phyloP scores from a whole-genome alignment of 2,329 filamentous ascomycete species.

The Penicillium sp. region DNA sequence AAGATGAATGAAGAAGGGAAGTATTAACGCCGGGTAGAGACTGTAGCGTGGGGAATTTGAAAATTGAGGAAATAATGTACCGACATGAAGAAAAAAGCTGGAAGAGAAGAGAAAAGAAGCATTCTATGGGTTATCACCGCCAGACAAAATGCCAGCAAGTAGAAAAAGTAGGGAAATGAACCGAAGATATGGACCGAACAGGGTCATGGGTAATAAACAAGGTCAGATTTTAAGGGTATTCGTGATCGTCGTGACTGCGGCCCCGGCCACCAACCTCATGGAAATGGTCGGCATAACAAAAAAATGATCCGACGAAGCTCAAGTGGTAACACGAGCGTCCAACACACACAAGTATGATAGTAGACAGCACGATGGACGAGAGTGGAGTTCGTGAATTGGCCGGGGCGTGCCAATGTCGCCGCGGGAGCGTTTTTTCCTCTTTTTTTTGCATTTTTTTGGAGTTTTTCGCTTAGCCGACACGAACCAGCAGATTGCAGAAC shows the following conservation, averaged over 20 bases:
- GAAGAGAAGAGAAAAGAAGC: constrained; percentile 32
- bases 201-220: constrained; percentile 31
- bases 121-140: constrained; percentile 45
- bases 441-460: constrained; percentile 36
- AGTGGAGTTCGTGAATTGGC: constrained; percentile 21
- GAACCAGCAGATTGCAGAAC: constrained; percentile 34
- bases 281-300: background rate
- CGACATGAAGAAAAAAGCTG: constrained; percentile 32
- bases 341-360: background rate
- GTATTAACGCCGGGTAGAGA: constrained; percentile 18
- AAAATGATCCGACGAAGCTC: constrained; percentile 20
- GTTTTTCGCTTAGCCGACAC: constrained; percentile 29
- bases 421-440: constrained; percentile 37
- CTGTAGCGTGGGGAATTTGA: constrained; percentile 26
- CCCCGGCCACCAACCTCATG: constrained; percentile 15
- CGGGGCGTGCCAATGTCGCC: constrained; percentile 32
- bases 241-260: constrained; percentile 43
- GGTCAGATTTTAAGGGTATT: constrained; percentile 32
- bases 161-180: constrained; percentile 32
- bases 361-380: background rate
- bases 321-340: constrained; percentile 5
- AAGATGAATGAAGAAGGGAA: constrained; percentile 26
- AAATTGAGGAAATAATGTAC: constrained; percentile 36
- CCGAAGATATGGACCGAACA: constrained; percentile 43
- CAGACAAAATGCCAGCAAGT: constrained; percentile 42